These are phyloP conservation scores for Saccharomyces eubayanus DNA, from an alignment of 805 yeast species.

Conservation along the genomic window DNA sequence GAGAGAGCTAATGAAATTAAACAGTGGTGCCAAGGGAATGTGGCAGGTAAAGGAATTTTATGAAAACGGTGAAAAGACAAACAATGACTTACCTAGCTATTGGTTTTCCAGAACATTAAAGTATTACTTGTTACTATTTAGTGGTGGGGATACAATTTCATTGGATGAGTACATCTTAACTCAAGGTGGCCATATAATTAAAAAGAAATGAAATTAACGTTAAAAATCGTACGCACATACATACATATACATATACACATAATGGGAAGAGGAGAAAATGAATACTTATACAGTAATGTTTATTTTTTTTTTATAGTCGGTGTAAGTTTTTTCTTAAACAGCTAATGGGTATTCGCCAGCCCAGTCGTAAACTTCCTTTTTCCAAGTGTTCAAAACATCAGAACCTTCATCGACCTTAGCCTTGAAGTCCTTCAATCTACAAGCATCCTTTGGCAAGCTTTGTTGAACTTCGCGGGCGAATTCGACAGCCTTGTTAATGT, in stretches of 20 bases:
- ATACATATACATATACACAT: background rate
- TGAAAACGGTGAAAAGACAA: conserved; percentile 28
- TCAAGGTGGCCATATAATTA: conserved; percentile 56
- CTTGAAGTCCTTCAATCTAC: conserved; percentile 94
- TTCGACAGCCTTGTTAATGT: conserved; percentile 70
- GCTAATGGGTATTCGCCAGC: conserved; percentile 78
- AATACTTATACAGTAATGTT: conserved; percentile 1
- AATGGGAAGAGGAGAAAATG: background rate
- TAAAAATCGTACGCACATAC: background rate
- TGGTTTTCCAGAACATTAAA: conserved; percentile 57
- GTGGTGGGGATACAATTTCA: conserved; percentile 36
- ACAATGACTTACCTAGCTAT: conserved; percentile 36
- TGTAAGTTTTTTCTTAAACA: conserved; percentile 32
- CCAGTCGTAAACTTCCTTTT: conserved; percentile 80
- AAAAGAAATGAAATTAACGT: conserved; percentile 12
- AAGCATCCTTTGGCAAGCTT: conserved; percentile 81
- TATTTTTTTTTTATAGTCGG: conserved; percentile 3
- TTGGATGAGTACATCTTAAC: conserved; percentile 50
- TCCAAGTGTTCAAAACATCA: conserved; percentile 57
- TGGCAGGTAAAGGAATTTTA: conserved; percentile 31
- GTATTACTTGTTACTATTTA: conserved; percentile 44
- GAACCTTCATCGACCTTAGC: conserved; percentile 64
- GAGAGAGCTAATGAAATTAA: conserved; percentile 20
- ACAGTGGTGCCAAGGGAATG: conserved; percentile 35
- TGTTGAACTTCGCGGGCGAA: conserved; percentile 71